Conservation (phyloP, 2,329 filamentous ascomycete genomes). For the Neonectria magnoliae region DNA sequence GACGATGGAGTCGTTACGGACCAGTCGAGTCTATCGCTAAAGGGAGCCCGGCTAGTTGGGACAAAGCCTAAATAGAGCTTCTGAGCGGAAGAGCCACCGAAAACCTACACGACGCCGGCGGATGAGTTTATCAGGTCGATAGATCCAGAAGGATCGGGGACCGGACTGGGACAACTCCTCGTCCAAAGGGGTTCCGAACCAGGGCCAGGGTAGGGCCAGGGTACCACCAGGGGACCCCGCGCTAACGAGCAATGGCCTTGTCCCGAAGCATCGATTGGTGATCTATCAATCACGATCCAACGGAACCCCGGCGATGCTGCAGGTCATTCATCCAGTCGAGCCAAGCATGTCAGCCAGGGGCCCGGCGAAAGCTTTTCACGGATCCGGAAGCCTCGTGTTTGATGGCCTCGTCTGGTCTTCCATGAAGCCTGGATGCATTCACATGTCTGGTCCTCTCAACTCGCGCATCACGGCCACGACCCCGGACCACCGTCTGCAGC, state of each 20-base stretch:
- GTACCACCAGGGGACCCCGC: background rate
- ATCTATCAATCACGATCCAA: conserved; percentile 17
- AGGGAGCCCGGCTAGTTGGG: background rate
- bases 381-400: conserved; percentile 9
- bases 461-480: background rate
- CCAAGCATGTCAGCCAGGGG: conserved; percentile 9
- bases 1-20: background rate
- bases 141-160: background rate
- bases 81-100: background rate
- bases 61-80: background rate
- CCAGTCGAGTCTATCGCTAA: background rate
- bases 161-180: background rate
- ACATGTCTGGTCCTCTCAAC: background rate
- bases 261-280: conserved; percentile 19
- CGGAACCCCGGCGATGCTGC: conserved; percentile 14
- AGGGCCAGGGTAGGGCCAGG: background rate
- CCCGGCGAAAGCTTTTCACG: conserved; percentile 10
- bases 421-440: background rate
- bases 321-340: conserved; percentile 21
- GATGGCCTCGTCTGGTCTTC: conserved; percentile 15
- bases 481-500: background rate
- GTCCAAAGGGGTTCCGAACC: background rate
- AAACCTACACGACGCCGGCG: background rate
- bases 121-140: background rate
- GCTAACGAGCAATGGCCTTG: conserved; percentile 15